Evolutionary conservation across 2,329 filamentous ascomycete genomes (phyloP), one percentile per base, ranked within the genome.

Genomic region (Fusarium illudens): DNA sequence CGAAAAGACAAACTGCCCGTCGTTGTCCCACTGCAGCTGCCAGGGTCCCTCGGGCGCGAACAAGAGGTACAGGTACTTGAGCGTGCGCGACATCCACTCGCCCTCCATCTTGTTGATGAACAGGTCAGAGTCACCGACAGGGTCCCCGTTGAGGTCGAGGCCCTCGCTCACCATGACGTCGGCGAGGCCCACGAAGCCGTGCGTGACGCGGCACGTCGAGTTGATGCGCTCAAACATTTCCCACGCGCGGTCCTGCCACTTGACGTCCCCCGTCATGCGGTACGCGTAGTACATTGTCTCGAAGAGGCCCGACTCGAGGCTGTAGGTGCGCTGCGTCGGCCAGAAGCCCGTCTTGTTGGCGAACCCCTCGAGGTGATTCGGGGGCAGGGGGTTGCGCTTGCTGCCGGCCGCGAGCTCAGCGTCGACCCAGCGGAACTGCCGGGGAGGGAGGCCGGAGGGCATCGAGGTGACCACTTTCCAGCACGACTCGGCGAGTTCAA

Each of bases 231-330:
- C 74, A 78, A 95, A 96, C 0, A 89, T 92, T 37, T 90, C 87
- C 92, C 92, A 97, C 6, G 91, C 90, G 90, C 92, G 94, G 62
- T 95, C 90, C 76, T 92, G 91, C 78, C 94, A 97, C 80, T 88
- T 91, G 30, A 80, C 70, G 63, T 95, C 86, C 4, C 90, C 90
- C 0, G 93, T 97, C 1, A 90, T 87, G 52, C 93, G 89, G 82
- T 92, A 96, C 3, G 93, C 92, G 78, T 97, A 96, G 84, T 96
- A 97, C 77, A 90, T 90, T 70, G 88, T 91, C 81, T 97, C 93
- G 32, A 96, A 85, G 4, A 94, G 92, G 79, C 84, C 39, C 6
- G 39, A 12, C 11, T 44, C 39, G 15, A 44, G 39, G 10, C 10
- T 4, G 22, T 27, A 27, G 20, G 39, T 11, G 13, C 39, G 39